Conservation (phyloP, 345 rosid genomes). For the Populus simonii region DNA sequence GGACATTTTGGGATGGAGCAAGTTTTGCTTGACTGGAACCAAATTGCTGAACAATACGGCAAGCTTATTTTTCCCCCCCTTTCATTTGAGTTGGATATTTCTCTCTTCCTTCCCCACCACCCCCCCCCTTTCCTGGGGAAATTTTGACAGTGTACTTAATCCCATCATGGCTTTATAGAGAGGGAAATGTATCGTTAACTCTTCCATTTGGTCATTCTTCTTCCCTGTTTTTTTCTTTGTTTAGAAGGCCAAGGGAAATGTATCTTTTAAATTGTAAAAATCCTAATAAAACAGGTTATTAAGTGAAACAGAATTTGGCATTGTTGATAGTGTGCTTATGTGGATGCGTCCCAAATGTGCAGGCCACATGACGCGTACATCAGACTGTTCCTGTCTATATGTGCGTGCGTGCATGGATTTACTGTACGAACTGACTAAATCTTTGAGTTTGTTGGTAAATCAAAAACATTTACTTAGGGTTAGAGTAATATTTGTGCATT, state of each 20-base stretch:
- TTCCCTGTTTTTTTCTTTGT: not conserved
- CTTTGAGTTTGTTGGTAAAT: not conserved
- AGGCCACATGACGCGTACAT: not conserved
- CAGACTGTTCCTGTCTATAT: not conserved
- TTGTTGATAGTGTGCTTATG: not conserved
- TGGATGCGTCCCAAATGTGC: not conserved
- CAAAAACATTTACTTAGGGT: not conserved
- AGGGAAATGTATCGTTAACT: not conserved
- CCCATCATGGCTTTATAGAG: not conserved
- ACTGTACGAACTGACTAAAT: not conserved
- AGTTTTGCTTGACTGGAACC: slow-evolving; percentile 87
- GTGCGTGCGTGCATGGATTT: not conserved
- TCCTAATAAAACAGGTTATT: not conserved
- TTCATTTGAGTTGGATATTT: not conserved
- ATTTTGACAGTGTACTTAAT: not conserved
- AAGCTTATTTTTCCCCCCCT: slow-evolving; percentile 19
- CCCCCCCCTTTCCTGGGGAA: not conserved
- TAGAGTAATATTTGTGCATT: not conserved
- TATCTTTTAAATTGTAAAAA: not conserved
- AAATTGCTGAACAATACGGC: slow-evolving; percentile 72
- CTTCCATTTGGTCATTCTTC: not conserved
- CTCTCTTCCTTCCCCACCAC: not conserved
- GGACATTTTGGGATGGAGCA: slow-evolving; percentile 47
- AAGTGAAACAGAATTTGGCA: not conserved
- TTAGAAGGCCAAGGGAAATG: not conserved